These are phyloP conservation scores for Purshia tridentata DNA, from an alignment of 306 rosid species.

Conservation along the genomic window DNA sequence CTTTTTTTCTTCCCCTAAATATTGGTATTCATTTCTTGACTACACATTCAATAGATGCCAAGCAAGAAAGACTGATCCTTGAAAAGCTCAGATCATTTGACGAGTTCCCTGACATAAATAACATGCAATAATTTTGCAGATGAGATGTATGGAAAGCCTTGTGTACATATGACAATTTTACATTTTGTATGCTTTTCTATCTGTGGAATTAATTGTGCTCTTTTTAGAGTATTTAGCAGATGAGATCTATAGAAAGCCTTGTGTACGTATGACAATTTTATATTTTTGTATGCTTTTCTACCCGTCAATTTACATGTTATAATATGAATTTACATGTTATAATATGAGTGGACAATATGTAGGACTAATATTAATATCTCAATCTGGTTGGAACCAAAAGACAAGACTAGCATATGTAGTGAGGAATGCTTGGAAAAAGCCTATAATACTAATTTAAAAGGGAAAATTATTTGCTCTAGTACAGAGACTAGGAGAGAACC, in stretches of 20 bases:
- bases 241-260: not conserved
- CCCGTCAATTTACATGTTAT: too few relatives aligned
- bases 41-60: slow-evolving; percentile 46
- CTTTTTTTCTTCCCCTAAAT: too few relatives aligned
- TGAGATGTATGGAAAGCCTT: slow-evolving; percentile 1
- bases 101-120: slow-evolving; percentile 41
- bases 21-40: slow-evolving; percentile 37
- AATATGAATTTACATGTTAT: too few relatives aligned
- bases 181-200: not conserved
- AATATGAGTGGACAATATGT: too few relatives aligned
- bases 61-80: slow-evolving; percentile 71
- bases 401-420: too few relatives aligned
- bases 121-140: slow-evolving; percentile 12
- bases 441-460: too few relatives aligned
- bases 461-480: too few relatives aligned
- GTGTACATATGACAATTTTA: not conserved
- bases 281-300: not conserved
- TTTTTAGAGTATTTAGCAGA: not conserved
- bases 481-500: too few relatives aligned
- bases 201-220: not conserved
- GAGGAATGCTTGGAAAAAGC: too few relatives aligned
- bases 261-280: not conserved
- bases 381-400: too few relatives aligned
- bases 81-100: slow-evolving; percentile 61
- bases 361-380: too few relatives aligned